Percentiles rank a stretch among this genome's conserved stretches.
phyloP scores from a whole-genome alignment of 208 protist species.

The Leishmania lainsoni region DNA sequence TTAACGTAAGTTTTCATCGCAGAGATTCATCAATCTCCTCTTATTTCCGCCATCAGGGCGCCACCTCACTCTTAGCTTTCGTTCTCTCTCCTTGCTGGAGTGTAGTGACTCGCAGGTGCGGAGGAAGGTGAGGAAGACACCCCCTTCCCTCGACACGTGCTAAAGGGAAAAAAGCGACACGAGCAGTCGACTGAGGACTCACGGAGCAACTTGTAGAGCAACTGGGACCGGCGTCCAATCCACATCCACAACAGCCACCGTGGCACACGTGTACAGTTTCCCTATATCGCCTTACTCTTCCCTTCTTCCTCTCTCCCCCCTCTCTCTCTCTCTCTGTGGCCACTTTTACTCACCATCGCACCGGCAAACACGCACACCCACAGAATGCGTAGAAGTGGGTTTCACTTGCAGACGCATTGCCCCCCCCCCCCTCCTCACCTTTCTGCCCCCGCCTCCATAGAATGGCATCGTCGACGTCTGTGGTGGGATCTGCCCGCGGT shows the following conservation, averaged over 20 bases:
- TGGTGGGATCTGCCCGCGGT: conserved; percentile 36
- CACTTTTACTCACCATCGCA: neutral
- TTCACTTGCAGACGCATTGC: neutral
- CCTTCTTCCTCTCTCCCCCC: neutral
- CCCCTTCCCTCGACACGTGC: too few species aligned
- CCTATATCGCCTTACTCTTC: neutral
- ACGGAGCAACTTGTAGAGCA: too few species aligned
- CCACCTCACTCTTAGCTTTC: too few species aligned
- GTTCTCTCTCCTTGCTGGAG: neutral
- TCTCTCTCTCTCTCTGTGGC: too few species aligned
- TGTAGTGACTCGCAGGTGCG: neutral
- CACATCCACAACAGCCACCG: neutral
- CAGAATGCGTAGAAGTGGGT: neutral
- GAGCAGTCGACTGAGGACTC: too few species aligned
- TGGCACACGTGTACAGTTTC: neutral
- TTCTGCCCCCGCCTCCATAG: neutral
- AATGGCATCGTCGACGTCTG: conserved; percentile 41
- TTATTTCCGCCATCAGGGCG: neutral
- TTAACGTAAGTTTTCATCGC: neutral
- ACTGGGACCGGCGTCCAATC: too few species aligned
- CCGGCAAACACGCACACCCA: neutral
- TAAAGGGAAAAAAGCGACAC: too few species aligned
- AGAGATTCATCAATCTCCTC: neutral
- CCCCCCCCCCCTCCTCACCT: conserved; percentile 1
- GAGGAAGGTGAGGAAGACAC: too few species aligned